Percentiles rank a stretch among this genome's conserved stretches.
Conservation (phyloP, 2,329 filamentous ascomycete genomes). For the Neopestalotiopsis rosae region DNA sequence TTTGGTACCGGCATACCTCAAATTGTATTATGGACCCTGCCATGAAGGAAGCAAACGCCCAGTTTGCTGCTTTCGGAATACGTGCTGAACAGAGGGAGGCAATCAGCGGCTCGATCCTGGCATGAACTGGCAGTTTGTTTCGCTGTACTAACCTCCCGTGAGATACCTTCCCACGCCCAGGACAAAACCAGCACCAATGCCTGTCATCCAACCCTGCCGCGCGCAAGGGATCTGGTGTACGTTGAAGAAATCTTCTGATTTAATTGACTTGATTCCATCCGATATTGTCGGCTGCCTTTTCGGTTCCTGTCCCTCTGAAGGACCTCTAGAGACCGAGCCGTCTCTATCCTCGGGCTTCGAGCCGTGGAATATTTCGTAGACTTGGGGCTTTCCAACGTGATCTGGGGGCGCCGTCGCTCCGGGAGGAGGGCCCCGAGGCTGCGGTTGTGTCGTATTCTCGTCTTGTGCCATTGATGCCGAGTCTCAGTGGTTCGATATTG, state of each 20-base stretch:
- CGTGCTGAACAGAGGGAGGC: conserved; percentile 47
- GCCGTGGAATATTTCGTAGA: conserved; percentile 45
- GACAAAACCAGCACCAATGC: conserved; percentile 80
- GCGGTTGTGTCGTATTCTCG: conserved; percentile 28
- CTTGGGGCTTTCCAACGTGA: conserved; percentile 40
- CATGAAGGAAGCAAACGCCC: conserved; percentile 81
- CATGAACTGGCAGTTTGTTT: not conserved
- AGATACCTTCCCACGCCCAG: conserved; percentile 77
- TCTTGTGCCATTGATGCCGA: conserved; percentile 38
- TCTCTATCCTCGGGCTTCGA: conserved; percentile 26
- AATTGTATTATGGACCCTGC: conserved; percentile 74
- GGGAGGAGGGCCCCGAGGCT: conserved; percentile 38
- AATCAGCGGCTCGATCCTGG: not conserved
- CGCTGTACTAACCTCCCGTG: conserved; percentile 66
- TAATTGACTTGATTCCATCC: conserved; percentile 72
- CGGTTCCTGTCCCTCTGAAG: conserved; percentile 20
- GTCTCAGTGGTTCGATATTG: conserved; percentile 23
- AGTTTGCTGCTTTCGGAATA: conserved; percentile 75
- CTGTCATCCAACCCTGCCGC: conserved; percentile 80
- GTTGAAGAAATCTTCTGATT: conserved; percentile 70
- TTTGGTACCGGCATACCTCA: conserved; percentile 81
- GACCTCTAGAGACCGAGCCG: not conserved
- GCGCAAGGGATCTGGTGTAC: conserved; percentile 84
- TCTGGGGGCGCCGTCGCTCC: conserved; percentile 39
- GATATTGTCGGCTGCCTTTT: conserved; percentile 51